These are phyloP conservation scores for Mycosphaerella sp. DNA, from an alignment of 2,329 filamentous ascomycete genomes.

Conservation along the genomic window DNA sequence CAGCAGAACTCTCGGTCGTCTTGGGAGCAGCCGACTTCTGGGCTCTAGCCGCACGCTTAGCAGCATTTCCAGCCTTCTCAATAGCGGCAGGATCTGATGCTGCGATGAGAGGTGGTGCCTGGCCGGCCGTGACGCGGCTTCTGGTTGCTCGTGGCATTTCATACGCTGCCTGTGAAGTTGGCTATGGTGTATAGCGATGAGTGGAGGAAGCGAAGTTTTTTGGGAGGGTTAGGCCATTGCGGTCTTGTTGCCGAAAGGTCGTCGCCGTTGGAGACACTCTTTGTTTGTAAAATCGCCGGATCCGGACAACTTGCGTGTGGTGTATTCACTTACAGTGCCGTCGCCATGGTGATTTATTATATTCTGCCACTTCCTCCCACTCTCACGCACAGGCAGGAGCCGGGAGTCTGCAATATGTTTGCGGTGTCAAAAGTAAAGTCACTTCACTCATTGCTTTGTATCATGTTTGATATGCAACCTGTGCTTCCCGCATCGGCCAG, in stretches of 20 bases:
- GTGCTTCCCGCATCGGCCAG: too few relatives aligned
- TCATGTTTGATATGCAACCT: too few relatives aligned
- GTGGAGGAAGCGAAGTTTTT: neutral
- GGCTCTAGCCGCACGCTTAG: neutral
- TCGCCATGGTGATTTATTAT: neutral
- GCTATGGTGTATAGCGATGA: neutral
- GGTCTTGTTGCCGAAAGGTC: neutral
- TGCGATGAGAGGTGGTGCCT: neutral
- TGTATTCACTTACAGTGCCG: neutral
- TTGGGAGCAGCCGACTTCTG: neutral
- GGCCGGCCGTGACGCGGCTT: neutral
- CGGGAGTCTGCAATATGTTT: neutral
- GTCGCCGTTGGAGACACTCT: neutral
- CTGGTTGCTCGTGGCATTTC: neutral
- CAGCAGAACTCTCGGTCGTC: too few relatives aligned
- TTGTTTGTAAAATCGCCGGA: neutral
- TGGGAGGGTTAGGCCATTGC: neutral
- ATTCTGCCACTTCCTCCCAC: neutral
- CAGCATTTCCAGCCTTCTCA: conserved; percentile 1
- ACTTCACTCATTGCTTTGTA: too few relatives aligned
- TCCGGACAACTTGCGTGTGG: neutral
- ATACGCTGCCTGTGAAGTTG: neutral
- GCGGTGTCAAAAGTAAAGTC: neutral
- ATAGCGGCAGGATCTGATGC: neutral
- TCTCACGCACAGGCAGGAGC: neutral